Evolutionary conservation across 208 protist species (phyloP).

Genomic region (Herpetomonas muscarum): DNA sequence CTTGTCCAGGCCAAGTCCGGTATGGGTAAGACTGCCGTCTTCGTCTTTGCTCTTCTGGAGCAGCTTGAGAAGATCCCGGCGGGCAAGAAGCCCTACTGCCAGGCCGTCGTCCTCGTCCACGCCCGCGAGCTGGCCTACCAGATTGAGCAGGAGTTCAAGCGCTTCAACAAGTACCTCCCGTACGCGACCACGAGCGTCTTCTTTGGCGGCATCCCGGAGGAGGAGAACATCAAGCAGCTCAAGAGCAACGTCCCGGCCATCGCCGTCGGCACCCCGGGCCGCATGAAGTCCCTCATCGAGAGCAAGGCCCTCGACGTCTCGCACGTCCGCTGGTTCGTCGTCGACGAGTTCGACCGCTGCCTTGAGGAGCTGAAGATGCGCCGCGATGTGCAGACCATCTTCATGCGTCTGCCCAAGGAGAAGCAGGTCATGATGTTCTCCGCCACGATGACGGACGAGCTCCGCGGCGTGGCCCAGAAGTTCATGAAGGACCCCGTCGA

Average conservation of each 20-base stretch:
- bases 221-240: constrained; percentile 83
- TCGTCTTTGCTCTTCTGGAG: constrained; percentile 98
- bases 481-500: constrained; percentile 97
- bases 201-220: constrained; percentile 96
- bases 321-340: constrained; percentile 97
- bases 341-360: constrained; percentile 99
- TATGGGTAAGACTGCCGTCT: constrained; percentile 99
- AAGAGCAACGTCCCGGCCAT: constrained; percentile 94
- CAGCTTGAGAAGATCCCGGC: constrained; percentile 91
- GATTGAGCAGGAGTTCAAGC: constrained; percentile 98
- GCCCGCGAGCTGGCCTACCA: constrained; percentile 99
- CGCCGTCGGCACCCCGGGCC: constrained; percentile 98
- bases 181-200: constrained; percentile 94
- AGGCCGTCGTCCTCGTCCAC: constrained; percentile 94
- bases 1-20: constrained; percentile 99
- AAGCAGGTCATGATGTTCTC: constrained; percentile 99
- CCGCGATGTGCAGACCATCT: constrained; percentile 98
- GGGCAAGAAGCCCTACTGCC: constrained; percentile 78
- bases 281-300: constrained; percentile 92
- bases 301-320: constrained; percentile 91
- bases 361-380: constrained; percentile 95
- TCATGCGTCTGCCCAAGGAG: constrained; percentile 94
- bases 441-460: constrained; percentile 97
- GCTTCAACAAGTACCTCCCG: constrained; percentile 97
- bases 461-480: constrained; percentile 95